These are phyloP conservation scores for Dissophora globulifera DNA, from an alignment of 192 early-diverging fungal genomes.

Conservation along the genomic window DNA sequence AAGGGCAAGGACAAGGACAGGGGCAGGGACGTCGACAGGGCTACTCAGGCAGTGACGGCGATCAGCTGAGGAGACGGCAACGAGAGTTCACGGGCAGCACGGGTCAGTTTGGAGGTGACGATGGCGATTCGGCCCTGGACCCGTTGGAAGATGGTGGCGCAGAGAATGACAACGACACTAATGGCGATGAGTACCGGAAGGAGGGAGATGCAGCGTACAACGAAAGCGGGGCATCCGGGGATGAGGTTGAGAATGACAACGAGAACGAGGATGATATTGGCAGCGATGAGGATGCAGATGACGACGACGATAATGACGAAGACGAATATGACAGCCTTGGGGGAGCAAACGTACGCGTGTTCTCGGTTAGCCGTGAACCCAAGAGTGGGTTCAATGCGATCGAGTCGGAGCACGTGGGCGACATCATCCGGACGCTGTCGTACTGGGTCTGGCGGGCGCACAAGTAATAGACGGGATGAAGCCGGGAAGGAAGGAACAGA, in stretches of 20 bases:
- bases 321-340: neutral
- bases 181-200: neutral
- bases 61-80: neutral
- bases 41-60: neutral
- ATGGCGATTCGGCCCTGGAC: neutral
- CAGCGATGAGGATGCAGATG: conserved; percentile 1
- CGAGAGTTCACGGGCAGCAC: too few species aligned
- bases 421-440: conserved; percentile 45
- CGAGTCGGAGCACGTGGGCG: conserved; percentile 49
- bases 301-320: conserved; percentile 10
- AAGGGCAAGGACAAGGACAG: too few species aligned
- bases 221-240: too few species aligned
- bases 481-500: neutral
- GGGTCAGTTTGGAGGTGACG: too few species aligned
- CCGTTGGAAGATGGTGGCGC: neutral
- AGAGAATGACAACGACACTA: neutral
- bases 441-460: conserved; percentile 45
- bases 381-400: conserved; percentile 48
- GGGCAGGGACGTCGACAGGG: too few species aligned
- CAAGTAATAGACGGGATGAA: conserved; percentile 19
- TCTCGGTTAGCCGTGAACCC: conserved; percentile 50
- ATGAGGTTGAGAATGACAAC: conserved; percentile 1
- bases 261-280: neutral
- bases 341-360: conserved; percentile 32
- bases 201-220: neutral